These are phyloP conservation scores for Aspergillus glaucus DNA, from an alignment of 2,329 filamentous ascomycete species.

Conservation along the genomic window DNA sequence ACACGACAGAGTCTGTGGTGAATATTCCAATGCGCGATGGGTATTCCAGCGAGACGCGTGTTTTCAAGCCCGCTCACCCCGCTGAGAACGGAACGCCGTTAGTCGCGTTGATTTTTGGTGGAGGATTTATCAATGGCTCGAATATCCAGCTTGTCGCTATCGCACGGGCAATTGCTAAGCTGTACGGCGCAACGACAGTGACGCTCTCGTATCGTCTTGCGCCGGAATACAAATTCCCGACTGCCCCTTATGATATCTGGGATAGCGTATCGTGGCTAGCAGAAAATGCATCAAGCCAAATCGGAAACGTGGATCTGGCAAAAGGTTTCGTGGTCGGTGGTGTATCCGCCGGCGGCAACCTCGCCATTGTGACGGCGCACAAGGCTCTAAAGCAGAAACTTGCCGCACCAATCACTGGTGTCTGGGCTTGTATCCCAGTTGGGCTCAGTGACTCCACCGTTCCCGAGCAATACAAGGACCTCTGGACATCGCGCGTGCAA, in stretches of 20 bases:
- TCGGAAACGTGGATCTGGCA: conserved; percentile 32
- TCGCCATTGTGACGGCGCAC: conserved; percentile 35
- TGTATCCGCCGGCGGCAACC: conserved; percentile 41
- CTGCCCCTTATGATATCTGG: conserved; percentile 39
- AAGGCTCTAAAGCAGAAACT: conserved; percentile 37
- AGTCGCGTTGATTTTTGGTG: conserved; percentile 19
- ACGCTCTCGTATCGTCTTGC: conserved; percentile 31
- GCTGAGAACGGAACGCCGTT: conserved; percentile 8
- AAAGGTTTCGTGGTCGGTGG: conserved; percentile 47
- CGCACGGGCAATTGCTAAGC: conserved; percentile 11
- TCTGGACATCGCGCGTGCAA: conserved; percentile 38
- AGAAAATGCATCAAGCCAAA: conserved; percentile 31
- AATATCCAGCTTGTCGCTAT: conserved; percentile 14
- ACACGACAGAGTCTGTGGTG: conserved; percentile 1
- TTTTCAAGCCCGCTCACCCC: conserved; percentile 5
- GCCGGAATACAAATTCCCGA: conserved; percentile 44
- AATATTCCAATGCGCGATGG: conserved; percentile 15
- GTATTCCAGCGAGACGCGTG: conserved; percentile 6
- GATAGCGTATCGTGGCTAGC: conserved; percentile 43
- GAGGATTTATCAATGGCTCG: conserved; percentile 18
- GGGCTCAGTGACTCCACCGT: conserved; percentile 16
- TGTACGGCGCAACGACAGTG: conserved; percentile 17
- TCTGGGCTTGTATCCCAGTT: conserved; percentile 42
- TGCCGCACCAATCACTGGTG: conserved; percentile 41
- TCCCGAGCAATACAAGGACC: conserved; percentile 34